Percentiles rank a stretch among this genome's conserved stretches.
phyloP scores from a whole-genome alignment of 768 basidiomycete genomes.

The Candolleomyces aberdarensis region DNA sequence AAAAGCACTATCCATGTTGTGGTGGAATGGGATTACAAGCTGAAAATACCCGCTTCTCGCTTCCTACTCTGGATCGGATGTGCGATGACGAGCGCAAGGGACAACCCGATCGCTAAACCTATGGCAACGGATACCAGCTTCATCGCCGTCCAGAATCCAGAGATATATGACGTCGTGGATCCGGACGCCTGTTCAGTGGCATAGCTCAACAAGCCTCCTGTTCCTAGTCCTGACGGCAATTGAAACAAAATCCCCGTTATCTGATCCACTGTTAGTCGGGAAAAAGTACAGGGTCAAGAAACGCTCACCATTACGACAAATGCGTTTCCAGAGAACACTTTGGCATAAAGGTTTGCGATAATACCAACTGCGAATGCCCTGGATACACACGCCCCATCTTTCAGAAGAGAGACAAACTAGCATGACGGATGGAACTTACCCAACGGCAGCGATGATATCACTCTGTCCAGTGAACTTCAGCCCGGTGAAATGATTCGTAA shows the following conservation, averaged over 20 bases:
- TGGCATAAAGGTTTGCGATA: constrained; percentile 73
- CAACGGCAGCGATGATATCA: constrained; percentile 78
- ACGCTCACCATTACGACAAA: constrained; percentile 76
- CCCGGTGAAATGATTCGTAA: constrained; percentile 70
- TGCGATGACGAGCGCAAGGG: constrained; percentile 63
- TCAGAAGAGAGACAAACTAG: neutral
- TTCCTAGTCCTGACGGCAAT: constrained; percentile 72
- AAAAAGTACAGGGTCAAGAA: neutral
- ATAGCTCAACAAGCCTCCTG: constrained; percentile 75
- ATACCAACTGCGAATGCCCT: constrained; percentile 81
- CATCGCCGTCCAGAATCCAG: constrained; percentile 72
- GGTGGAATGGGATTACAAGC: constrained; percentile 33
- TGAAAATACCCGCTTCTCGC: constrained; percentile 60
- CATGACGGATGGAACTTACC: constrained; percentile 31
- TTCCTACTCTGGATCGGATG: constrained; percentile 59
- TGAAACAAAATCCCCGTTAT: constrained; percentile 84
- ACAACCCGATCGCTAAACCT: constrained; percentile 77
- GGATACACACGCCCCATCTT: constrained; percentile 5
- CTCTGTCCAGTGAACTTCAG: constrained; percentile 60
- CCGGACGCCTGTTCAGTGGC: constrained; percentile 54
- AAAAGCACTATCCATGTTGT: neutral
- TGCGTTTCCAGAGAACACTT: constrained; percentile 68
- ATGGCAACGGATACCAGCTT: constrained; percentile 77
- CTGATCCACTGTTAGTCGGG: constrained; percentile 18
- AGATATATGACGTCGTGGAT: constrained; percentile 52